Conservation (phyloP, 78 protist genomes). For the Capsaspora owczarzaki region DNA sequence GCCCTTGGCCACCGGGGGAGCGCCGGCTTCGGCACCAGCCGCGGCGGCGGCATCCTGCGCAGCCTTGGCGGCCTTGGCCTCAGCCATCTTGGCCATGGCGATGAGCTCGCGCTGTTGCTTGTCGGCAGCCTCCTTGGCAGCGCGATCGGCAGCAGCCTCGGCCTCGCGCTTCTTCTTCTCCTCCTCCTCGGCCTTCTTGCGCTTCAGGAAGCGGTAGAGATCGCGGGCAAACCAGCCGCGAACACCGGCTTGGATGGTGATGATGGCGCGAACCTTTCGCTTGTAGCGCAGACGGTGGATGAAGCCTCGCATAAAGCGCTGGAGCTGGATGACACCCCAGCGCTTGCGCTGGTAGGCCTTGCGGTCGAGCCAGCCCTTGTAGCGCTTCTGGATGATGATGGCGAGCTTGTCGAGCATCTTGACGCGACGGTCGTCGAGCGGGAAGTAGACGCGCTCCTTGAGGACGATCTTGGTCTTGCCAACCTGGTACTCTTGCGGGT, state of each 20-base stretch:
- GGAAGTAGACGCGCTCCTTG: neutral
- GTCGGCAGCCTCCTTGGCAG: too few relatives aligned
- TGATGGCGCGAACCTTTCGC: neutral
- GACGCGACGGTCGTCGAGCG: neutral
- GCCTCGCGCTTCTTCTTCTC: neutral
- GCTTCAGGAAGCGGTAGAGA: neutral
- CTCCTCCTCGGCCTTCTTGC: neutral
- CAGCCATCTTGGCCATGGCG: neutral
- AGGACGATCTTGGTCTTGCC: slow-evolving; percentile 17
- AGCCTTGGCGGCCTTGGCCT: neutral
- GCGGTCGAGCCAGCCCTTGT: neutral
- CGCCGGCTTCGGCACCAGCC: too few relatives aligned
- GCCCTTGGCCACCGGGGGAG: too few relatives aligned
- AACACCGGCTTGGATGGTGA: neutral
- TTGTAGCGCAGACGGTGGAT: neutral
- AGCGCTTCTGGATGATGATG: neutral
- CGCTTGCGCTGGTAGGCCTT: neutral
- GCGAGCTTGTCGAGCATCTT: neutral
- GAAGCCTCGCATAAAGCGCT: neutral
- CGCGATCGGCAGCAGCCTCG: neutral
- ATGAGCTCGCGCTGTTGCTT: neutral
- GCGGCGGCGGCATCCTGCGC: too few relatives aligned
- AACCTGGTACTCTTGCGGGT: neutral
- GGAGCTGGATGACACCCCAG: neutral
- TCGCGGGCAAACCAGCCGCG: slow-evolving; percentile 17